Evolutionary conservation across 306 rosid species (phyloP), one percentile per base, ranked within the genome.

Genomic region (Sophora flavescens): DNA sequence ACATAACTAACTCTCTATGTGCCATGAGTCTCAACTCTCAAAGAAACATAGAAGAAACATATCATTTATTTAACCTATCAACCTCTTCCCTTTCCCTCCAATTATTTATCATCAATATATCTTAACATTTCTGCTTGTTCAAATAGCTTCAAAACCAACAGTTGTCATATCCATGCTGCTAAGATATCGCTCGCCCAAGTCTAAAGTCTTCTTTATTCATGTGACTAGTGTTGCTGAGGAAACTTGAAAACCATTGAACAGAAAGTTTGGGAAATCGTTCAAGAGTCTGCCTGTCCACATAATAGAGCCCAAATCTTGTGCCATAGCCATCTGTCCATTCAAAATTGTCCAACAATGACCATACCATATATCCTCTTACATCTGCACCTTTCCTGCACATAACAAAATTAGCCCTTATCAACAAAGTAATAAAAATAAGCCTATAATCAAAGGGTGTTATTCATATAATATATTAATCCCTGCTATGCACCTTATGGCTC

Each of bases 281-380:
- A 15, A 91, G 89, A 17, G 94, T 83, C 0, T 72, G 14, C 5
- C 81, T 69, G 56, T 89, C 86, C 11, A 91, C 91, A 26, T 86
- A 75, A 65, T 77, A 83, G 3, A 91, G 72, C 22, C 97, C 97
- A 84, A 83, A 91, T 61, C 77, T 83, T 2, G 3, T 16, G 22
- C 9, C 26, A 72, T 80, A 91, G 11, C 94, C 97, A 18, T 33
- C 1, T 8, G 11, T 0, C 94, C 92, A 91, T 80, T 91, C 92
- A 38, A 89, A 88, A 66, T 83, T 88, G 74, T 91, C 94, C 74
- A 89, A 18, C 82, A 89, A 76, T 14, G 92, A 79, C 94, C 97
- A 91, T 58, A 78, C 38, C 77, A 89, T 70, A 75, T 91, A 91
- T 64, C 94, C 97, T 58, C 88, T 85, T 44, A 89, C 92, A 52